A percentile compares a stretch with the other conserved stretches of the same genome.
Conservation (phyloP, 495 filamentous ascomycete species). For the Astrocystis sublimbata region DNA sequence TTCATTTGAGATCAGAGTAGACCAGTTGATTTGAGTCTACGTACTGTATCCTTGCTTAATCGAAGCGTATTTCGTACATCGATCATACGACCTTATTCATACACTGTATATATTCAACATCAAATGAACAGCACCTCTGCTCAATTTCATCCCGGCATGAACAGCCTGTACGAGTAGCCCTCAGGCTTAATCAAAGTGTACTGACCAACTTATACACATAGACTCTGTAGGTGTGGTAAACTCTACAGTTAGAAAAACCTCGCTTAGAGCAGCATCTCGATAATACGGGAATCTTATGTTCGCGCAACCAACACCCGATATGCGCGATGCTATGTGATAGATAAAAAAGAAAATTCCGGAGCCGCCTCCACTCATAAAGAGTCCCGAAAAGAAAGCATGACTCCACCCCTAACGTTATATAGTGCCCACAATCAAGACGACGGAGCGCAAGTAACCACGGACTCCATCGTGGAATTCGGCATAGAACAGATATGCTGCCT, state of each 20-base stretch:
- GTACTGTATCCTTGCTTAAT: background rate
- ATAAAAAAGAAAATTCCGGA: slow-evolving; percentile 9
- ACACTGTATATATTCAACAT: slow-evolving; percentile 14
- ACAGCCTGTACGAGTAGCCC: background rate
- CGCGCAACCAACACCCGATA: slow-evolving; percentile 13
- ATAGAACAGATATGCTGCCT: slow-evolving; percentile 20
- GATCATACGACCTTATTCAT: slow-evolving; percentile 16
- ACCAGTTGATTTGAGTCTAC: background rate
- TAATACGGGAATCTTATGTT: background rate
- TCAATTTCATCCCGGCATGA: background rate
- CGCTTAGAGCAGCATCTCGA: slow-evolving; percentile 1
- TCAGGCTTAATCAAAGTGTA: background rate
- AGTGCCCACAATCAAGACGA: slow-evolving; percentile 22
- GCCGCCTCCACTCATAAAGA: slow-evolving; percentile 11
- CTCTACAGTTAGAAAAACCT: background rate
- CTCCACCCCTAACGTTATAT: slow-evolving; percentile 5
- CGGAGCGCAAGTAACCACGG: slow-evolving; percentile 24
- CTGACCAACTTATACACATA: slow-evolving; percentile 9
- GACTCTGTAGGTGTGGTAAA: background rate
- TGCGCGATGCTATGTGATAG: slow-evolving; percentile 10
- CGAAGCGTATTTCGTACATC: slow-evolving; percentile 2
- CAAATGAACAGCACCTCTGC: background rate
- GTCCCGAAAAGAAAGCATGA: slow-evolving; percentile 8
- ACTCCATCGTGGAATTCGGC: slow-evolving; percentile 25
- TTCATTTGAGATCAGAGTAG: slow-evolving; percentile 1